These are phyloP conservation scores for Pinus albicaulis DNA, from an alignment of 75 land plant genomes.

Conservation along the genomic window DNA sequence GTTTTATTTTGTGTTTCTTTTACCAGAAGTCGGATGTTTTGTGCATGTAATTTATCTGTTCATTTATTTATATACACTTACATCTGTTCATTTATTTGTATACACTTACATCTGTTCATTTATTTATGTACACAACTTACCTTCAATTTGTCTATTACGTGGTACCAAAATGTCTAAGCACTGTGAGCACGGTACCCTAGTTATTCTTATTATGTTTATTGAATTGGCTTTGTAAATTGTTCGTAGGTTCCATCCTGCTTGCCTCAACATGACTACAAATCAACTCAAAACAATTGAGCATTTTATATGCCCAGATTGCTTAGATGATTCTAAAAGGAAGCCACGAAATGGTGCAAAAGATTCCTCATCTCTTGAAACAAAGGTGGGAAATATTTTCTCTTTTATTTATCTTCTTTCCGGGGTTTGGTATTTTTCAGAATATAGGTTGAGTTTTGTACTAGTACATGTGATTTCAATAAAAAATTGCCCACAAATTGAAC, in stretches of 20 bases:
- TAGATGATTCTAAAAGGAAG: constrained; percentile 5
- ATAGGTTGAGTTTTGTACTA: too few relatives aligned
- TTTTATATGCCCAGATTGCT: constrained; percentile 8
- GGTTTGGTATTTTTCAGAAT: too few relatives aligned
- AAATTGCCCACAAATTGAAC: too few relatives aligned
- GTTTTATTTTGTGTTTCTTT: neutral
- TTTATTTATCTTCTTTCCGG: too few relatives aligned
- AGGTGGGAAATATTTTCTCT: neutral
- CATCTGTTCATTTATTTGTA: neutral
- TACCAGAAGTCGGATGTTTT: too few relatives aligned
- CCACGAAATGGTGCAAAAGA: constrained; percentile 11
- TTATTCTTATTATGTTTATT: neutral
- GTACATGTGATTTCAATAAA: too few relatives aligned
- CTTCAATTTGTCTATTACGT: neutral
- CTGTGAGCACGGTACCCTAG: neutral
- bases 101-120: too few relatives aligned
- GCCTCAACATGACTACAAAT: constrained; percentile 3
- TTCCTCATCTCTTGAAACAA: constrained; percentile 6
- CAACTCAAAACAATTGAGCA: constrained; percentile 14
- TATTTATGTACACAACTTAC: neutral
- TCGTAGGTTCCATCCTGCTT: constrained; percentile 7
- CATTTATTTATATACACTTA: too few relatives aligned
- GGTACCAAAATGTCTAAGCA: neutral
- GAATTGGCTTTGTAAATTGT: constrained; percentile 6
- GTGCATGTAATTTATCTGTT: too few relatives aligned